Evolutionary conservation across 306 rosid species (phyloP).

Genomic region (Crotalaria pallida): DNA sequence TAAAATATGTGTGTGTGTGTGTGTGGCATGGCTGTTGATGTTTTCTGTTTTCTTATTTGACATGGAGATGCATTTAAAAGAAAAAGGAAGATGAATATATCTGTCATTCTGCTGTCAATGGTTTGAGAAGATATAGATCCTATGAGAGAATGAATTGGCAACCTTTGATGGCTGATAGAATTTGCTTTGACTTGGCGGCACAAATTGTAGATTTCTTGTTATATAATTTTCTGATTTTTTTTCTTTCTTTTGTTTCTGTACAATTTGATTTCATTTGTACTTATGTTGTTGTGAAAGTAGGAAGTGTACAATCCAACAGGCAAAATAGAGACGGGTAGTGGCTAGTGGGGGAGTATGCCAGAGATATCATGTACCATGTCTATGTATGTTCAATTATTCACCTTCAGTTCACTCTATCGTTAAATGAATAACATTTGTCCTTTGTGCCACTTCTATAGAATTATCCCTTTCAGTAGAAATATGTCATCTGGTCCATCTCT

Average conservation of each 20-base stretch:
- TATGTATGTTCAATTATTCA: conserved; percentile 22
- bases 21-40: conserved; percentile 23
- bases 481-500: neutral
- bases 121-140: conserved; percentile 13
- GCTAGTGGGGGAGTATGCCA: conserved; percentile 17
- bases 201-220: conserved; percentile 44
- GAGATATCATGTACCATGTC: conserved; percentile 28
- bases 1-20: no score
- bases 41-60: conserved; percentile 23
- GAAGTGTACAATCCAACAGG: conserved; percentile 49
- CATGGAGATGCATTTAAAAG: conserved; percentile 29
- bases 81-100: conserved; percentile 12
- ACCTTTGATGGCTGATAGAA: conserved; percentile 29
- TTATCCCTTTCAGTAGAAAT: conserved; percentile 3
- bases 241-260: neutral
- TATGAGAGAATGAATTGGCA: conserved; percentile 25
- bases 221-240: neutral
- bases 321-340: conserved; percentile 19
- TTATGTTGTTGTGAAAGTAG: conserved; percentile 29
- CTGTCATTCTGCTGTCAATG: conserved; percentile 24
- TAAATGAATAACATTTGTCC: conserved; percentile 25
- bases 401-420: conserved; percentile 23
- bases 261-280: conserved; percentile 36
- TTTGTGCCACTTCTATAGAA: conserved; percentile 21
- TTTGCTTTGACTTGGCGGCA: conserved; percentile 34